These are phyloP conservation scores for Misopates orontium DNA, from an alignment of 257 asterid species.

Conservation along the genomic window DNA sequence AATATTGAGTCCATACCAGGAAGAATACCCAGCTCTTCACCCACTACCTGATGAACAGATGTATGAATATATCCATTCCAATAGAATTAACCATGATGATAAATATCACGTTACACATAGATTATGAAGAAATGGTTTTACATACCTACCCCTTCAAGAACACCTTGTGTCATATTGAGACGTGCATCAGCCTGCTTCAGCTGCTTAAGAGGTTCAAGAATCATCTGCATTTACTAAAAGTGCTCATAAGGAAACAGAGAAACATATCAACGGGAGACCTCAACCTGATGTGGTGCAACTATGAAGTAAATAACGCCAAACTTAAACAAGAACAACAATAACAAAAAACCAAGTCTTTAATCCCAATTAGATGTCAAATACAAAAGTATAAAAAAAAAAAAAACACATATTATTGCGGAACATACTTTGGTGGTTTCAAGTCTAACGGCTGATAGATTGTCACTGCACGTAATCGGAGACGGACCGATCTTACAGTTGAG, in stretches of 20 bases:
- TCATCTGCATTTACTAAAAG: conserved; percentile 60
- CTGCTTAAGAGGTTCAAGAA: conserved; percentile 79
- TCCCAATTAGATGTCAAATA: too few relatives aligned
- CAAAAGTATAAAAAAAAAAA: too few relatives aligned
- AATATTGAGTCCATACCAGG: conserved; percentile 99
- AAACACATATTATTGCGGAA: not conserved
- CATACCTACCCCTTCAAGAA: conserved; percentile 97
- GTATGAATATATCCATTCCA: not conserved
- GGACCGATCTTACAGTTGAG: conserved; percentile 83
- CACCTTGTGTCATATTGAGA: conserved; percentile 91
- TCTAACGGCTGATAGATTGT: conserved; percentile 74
- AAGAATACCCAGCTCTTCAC: conserved; percentile 95
- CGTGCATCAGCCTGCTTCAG: conserved; percentile 90
- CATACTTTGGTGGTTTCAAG: conserved; percentile 86
- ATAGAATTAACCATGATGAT: not conserved
- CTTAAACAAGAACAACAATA: too few relatives aligned
- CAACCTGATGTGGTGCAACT: not conserved
- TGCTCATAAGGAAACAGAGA: conserved; percentile 27
- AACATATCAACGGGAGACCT: conserved; percentile 20
- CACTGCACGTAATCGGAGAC: conserved; percentile 51
- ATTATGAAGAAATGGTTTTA: conserved; percentile 22
- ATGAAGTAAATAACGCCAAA: too few relatives aligned
- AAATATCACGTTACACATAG: not conserved
- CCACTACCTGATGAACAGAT: conserved; percentile 62
- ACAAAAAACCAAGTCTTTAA: too few relatives aligned